Evolutionary conservation across 1,284 basidiomycete genomes (phyloP), one percentile per base, ranked within the genome.

Genomic region (Volvariella volvacea): DNA sequence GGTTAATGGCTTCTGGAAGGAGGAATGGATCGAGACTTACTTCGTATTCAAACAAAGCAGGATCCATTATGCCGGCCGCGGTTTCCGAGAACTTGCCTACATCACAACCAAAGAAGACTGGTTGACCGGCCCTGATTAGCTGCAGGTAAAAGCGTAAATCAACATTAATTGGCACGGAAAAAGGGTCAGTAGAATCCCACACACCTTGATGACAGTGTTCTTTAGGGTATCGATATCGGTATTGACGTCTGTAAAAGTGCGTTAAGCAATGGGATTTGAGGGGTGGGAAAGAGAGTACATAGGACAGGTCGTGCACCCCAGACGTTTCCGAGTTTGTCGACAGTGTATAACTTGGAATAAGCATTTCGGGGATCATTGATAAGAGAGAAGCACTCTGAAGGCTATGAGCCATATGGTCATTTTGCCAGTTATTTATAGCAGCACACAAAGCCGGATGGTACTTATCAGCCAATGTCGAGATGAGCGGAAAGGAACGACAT

Each of bases 101-200:
- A 57, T 91, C 92, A 61, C 91, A 96, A 1, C 94, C 94, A 59
- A 95, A 95, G 76, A 95, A 97, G 39, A 96, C 87, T 1, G 95
- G 88, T 34, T 85, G 80, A 40, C 92, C 91, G 19, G 88, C 88
- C 64, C 92, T 92, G 70, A 98, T 82, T 59, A 83, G 74, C 68
- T 78, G 48, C 32, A 28, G 12, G 25, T 6, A 28, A 12, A 6
- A 21, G 25, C 15, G 38, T 28, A 20, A 25, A 15, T 12, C 32
- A 39, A 15, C n/a, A n/a, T n/a, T 20, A 44, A 31, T 46, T 44
- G 8, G 8, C 25, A 22, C 4, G 17, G 30, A 39, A 25, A 41
- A 1, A 9, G 34, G n/a, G 6, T 36, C 34, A 7, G 8, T n/a
- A 31, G 44, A 31, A 37, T 22, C 16, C 19, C 19, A 52, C 57